These are phyloP conservation scores for Penicillium fuscoglaucum DNA, from an alignment of 2,329 filamentous ascomycete species.

Conservation along the genomic window DNA sequence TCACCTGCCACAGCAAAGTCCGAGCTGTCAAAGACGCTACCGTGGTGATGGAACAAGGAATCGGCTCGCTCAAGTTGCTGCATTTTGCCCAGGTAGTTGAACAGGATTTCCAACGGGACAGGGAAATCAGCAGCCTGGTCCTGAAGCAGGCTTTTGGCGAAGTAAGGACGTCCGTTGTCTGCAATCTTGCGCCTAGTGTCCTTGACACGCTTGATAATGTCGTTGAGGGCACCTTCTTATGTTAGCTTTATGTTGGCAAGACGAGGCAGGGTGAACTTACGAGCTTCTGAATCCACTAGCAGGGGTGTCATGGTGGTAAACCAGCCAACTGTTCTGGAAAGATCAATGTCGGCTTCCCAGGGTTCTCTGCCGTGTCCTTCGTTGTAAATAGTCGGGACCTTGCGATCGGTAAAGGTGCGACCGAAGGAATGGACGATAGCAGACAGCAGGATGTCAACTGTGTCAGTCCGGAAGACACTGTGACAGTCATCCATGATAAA, in stretches of 20 bases:
- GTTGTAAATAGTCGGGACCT: slow-evolving; percentile 48
- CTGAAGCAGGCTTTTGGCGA: slow-evolving; percentile 37
- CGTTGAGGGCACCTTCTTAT: slow-evolving; percentile 24
- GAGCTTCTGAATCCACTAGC: slow-evolving; percentile 31
- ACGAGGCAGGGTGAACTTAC: slow-evolving; percentile 16
- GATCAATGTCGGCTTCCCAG: slow-evolving; percentile 47
- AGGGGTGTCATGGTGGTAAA: slow-evolving; percentile 52
- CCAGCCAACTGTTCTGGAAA: slow-evolving; percentile 53
- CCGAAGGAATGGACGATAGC: slow-evolving; percentile 47
- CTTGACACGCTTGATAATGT: slow-evolving; percentile 41
- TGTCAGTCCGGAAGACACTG: slow-evolving; percentile 37
- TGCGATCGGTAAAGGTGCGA: slow-evolving; percentile 45
- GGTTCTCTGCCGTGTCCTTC: slow-evolving; percentile 53
- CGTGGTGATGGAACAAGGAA: slow-evolving; percentile 45
- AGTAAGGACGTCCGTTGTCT: slow-evolving; percentile 37
- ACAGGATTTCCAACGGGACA: slow-evolving; percentile 43
- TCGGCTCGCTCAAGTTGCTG: slow-evolving; percentile 49
- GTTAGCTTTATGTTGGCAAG: slow-evolving; percentile 12
- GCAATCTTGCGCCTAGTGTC: slow-evolving; percentile 39
- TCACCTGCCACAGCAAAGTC: slow-evolving; percentile 43
- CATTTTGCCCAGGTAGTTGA: slow-evolving; percentile 42
- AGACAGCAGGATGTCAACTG: slow-evolving; percentile 40
- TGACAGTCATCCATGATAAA: slow-evolving; percentile 37
- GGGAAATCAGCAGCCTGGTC: slow-evolving; percentile 35
- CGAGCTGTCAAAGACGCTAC: slow-evolving; percentile 34